Conservation (phyloP, 164 flowering plant genomes). For the Chloranthus sessilifolius region DNA sequence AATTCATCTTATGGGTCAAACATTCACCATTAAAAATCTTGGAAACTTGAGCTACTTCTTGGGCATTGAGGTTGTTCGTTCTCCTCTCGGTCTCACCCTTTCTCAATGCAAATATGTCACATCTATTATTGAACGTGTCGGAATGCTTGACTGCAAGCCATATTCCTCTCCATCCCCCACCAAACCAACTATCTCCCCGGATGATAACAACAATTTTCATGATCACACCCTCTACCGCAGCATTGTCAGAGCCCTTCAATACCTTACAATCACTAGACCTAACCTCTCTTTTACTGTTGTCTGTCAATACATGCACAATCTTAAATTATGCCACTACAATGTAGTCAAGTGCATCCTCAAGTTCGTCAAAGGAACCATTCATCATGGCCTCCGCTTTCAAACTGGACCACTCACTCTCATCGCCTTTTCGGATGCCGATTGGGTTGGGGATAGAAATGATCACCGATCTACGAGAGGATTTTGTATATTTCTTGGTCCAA, state of each 20-base stretch:
- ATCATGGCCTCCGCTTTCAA: neutral
- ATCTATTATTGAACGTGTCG: no score
- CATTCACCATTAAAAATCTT: neutral
- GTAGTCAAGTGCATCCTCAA: neutral
- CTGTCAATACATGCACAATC: neutral
- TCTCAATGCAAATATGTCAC: no score
- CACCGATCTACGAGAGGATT: neutral
- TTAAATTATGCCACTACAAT: no score
- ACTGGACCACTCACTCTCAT: neutral
- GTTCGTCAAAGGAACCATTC: neutral
- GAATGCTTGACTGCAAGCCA: no score
- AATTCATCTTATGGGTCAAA: neutral
- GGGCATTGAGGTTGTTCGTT: no score
- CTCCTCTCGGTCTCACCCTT: no score
- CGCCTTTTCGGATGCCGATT: neutral
- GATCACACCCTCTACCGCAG: no score
- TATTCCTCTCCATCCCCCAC: neutral
- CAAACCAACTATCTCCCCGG: no score
- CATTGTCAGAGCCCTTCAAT: neutral
- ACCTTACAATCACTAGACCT: neutral
- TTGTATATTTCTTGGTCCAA: neutral
- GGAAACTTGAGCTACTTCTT: neutral
- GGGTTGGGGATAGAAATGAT: neutral
- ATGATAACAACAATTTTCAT: no score
- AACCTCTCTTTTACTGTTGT: neutral